Evolutionary conservation across 441 rosid species (phyloP).

Genomic region (Populus trichocarpa): DNA sequence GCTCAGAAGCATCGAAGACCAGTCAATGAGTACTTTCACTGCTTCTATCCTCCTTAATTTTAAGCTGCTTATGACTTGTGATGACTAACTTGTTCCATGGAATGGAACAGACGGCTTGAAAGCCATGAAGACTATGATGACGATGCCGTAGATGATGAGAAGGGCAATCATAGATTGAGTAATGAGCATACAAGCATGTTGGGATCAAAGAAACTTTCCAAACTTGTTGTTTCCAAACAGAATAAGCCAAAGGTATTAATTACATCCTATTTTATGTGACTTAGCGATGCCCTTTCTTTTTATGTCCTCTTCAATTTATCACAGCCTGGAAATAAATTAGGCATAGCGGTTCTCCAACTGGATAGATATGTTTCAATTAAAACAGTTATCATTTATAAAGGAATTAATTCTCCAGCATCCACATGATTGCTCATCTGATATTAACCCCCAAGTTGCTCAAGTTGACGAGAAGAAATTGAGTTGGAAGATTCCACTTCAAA

Average conservation of each 20-base stretch:
- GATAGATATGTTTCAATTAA: not conserved
- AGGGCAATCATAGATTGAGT: conserved; percentile 23
- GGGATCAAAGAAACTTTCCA: conserved; percentile 43
- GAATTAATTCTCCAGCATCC: not conserved
- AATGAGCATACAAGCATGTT: conserved; percentile 24
- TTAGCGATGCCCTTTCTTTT: not conserved
- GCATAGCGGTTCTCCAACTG: too few relatives aligned
- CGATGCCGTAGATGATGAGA: conserved; percentile 45
- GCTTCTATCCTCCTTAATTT: conserved; percentile 1
- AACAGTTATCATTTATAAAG: not conserved
- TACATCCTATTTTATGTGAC: not conserved
- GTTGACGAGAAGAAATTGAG: not conserved
- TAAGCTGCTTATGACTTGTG: conserved; percentile 14
- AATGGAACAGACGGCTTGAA: conserved; percentile 62
- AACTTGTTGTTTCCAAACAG: conserved; percentile 44
- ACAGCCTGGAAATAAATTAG: not conserved
- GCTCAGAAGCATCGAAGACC: conserved; percentile 44
- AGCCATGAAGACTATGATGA: conserved; percentile 81
- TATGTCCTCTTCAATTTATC: not conserved
- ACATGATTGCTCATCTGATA: not conserved
- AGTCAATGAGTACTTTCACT: conserved; percentile 46
- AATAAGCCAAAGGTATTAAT: conserved; percentile 56
- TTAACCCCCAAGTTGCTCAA: not conserved
- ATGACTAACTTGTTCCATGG: conserved; percentile 15
- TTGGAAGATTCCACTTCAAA: not conserved